A percentile compares a stretch with the other conserved stretches of the same genome.
phyloP scores from a whole-genome alignment of 2,329 filamentous ascomycete species.

The Penicillium carneum region DNA sequence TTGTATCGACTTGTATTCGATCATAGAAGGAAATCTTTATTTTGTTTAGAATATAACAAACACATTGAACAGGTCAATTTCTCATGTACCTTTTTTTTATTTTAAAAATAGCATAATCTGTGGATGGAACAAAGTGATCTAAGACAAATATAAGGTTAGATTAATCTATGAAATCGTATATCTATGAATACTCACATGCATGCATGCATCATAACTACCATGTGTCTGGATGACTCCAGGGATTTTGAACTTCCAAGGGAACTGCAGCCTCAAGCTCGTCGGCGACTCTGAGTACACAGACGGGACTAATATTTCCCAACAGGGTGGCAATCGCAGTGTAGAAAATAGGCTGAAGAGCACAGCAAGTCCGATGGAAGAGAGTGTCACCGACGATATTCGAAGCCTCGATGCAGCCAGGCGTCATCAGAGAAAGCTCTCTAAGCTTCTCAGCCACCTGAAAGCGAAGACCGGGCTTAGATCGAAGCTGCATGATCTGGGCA shows the following conservation, averaged over 20 bases:
- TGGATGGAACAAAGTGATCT: conserved; percentile 7
- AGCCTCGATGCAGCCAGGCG: neutral
- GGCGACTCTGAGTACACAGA: neutral
- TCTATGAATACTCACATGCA: neutral
- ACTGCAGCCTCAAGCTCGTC: neutral
- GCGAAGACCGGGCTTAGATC: no score
- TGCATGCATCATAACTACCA: neutral
- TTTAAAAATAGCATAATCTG: neutral
- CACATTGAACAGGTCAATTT: conserved; percentile 16
- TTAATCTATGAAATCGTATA: neutral
- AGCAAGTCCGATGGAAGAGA: neutral
- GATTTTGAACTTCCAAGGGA: neutral
- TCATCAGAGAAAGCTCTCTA: neutral
- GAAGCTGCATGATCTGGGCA: neutral
- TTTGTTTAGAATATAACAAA: conserved; percentile 24
- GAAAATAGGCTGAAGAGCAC: neutral
- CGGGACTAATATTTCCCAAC: neutral
- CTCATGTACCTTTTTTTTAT: neutral
- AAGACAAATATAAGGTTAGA: neutral
- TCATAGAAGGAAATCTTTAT: conserved; percentile 33
- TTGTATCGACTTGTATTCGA: conserved; percentile 31
- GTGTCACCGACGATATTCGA: neutral
- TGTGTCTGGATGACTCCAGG: neutral
- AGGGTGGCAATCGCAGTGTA: neutral
- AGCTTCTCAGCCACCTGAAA: neutral